These are phyloP conservation scores for Hymenotorrendiella dingleyae DNA, from an alignment of 2,329 filamentous ascomycete genomes.

Conservation along the genomic window DNA sequence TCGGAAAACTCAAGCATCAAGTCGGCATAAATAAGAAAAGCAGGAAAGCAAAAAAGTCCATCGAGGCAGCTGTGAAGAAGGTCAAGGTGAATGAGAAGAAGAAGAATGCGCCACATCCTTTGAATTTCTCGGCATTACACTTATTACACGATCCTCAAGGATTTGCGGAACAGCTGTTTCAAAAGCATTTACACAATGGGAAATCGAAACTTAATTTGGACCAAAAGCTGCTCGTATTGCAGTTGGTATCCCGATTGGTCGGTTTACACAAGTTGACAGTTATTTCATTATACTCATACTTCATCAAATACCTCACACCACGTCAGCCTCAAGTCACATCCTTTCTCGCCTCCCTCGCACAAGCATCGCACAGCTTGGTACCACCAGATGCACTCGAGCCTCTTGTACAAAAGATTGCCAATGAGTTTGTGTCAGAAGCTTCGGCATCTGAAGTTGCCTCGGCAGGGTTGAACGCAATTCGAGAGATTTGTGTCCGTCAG, in stretches of 20 bases:
- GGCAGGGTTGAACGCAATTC: constrained; percentile 88
- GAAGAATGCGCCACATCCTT: constrained; percentile 77
- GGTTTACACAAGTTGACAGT: constrained; percentile 90
- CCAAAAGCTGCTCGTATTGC: constrained; percentile 81
- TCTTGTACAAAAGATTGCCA: constrained; percentile 88
- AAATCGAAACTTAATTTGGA: constrained; percentile 83
- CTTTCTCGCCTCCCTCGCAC: constrained; percentile 86
- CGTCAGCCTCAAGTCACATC: constrained; percentile 86
- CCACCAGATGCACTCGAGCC: constrained; percentile 91
- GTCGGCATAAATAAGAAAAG: constrained; percentile 93
- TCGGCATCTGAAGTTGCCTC: constrained; percentile 85
- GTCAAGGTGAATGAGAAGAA: constrained; percentile 80
- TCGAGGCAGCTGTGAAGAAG: constrained; percentile 76
- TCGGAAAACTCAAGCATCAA: constrained; percentile 78
- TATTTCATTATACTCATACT: constrained; percentile 90
- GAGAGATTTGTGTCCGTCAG: constrained; percentile 88
- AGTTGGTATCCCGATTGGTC: constrained; percentile 84
- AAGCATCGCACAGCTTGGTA: constrained; percentile 84
- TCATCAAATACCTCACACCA: constrained; percentile 85
- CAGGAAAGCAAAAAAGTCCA: constrained; percentile 74
- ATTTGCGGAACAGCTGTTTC: constrained; percentile 84
- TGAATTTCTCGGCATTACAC: constrained; percentile 96
- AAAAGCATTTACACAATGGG: constrained; percentile 81
- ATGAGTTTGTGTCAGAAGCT: constrained; percentile 96
- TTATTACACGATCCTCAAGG: constrained; percentile 90